These are phyloP conservation scores for Begonia loranthoides DNA, from an alignment of 306 rosid genomes.

Conservation along the genomic window DNA sequence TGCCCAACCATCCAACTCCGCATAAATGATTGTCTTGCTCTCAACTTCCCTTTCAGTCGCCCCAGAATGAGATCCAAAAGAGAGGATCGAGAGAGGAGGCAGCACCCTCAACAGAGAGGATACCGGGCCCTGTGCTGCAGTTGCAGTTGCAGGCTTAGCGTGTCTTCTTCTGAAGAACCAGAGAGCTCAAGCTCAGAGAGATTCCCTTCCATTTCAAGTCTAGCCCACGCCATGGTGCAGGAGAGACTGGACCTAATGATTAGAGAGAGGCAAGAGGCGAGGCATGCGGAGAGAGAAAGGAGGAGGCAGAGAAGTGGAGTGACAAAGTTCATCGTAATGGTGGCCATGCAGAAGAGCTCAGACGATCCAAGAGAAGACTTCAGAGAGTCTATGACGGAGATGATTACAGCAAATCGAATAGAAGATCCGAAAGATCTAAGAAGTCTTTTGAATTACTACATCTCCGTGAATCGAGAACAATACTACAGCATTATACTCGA, in stretches of 20 bases:
- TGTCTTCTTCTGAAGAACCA: constrained; percentile 78
- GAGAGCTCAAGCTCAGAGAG: constrained; percentile 51
- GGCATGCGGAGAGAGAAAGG: constrained; percentile 26
- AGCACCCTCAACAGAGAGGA: constrained; percentile 2
- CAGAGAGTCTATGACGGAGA: constrained; percentile 63
- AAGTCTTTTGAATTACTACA: constrained; percentile 64
- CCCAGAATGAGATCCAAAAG: constrained; percentile 37
- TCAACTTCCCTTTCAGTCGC: constrained; percentile 28
- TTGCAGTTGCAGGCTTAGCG: constrained; percentile 68
- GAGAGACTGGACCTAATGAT: constrained; percentile 81
- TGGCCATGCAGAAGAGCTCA: constrained; percentile 76
- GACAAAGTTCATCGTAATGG: constrained; percentile 65
- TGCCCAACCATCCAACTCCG: constrained; percentile 51
- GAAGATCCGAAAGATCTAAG: constrained; percentile 65
- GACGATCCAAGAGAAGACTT: constrained; percentile 79
- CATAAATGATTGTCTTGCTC: constrained; percentile 38
- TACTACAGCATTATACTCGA: constrained; percentile 45
- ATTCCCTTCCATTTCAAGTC: constrained; percentile 61
- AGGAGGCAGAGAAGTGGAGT: constrained; percentile 36
- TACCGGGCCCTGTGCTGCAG: constrained; percentile 58
- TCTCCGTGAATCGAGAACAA: constrained; percentile 62
- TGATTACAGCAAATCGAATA: constrained; percentile 62
- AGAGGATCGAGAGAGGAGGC: constrained; percentile 19
- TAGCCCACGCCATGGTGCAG: constrained; percentile 95
- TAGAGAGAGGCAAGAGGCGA: constrained; percentile 41